phyloP scores from a whole-genome alignment of 805 yeast species.

The Lachancea cidri region DNA sequence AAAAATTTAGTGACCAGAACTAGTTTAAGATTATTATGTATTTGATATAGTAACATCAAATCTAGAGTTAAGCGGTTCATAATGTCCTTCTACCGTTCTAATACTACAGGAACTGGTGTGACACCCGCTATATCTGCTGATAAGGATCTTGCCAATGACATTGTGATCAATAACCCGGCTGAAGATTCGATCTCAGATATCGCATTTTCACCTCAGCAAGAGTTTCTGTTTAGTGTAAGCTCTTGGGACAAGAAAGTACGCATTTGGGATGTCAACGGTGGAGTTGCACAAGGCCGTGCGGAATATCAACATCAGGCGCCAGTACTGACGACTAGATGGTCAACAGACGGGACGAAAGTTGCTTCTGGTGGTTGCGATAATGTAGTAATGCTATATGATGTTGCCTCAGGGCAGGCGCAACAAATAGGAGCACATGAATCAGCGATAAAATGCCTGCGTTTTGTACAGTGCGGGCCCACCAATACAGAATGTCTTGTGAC shows the following conservation, averaged over 20 bases:
- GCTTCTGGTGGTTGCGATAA: slow-evolving; percentile 90
- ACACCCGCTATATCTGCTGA: slow-evolving; percentile 27
- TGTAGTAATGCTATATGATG: slow-evolving; percentile 76
- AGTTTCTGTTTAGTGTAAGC: slow-evolving; percentile 65
- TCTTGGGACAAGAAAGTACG: slow-evolving; percentile 96
- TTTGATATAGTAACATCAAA: too few relatives aligned
- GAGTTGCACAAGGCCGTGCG: slow-evolving; percentile 83
- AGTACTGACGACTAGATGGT: slow-evolving; percentile 77
- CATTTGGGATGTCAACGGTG: slow-evolving; percentile 79
- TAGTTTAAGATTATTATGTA: too few relatives aligned
- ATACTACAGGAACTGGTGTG: slow-evolving; percentile 5
- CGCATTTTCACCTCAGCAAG: slow-evolving; percentile 82
- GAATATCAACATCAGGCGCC: slow-evolving; percentile 87
- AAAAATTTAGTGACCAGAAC: too few relatives aligned
- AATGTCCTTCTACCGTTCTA: slow-evolving; percentile 12
- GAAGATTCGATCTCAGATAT: slow-evolving; percentile 85
- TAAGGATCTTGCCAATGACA: slow-evolving; percentile 54
- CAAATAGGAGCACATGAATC: slow-evolving; percentile 85
- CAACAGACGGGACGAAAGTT: slow-evolving; percentile 80
- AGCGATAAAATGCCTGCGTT: slow-evolving; percentile 67
- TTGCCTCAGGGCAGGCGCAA: slow-evolving; percentile 73
- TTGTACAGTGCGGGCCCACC: slow-evolving; percentile 79
- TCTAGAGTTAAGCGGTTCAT: too few relatives aligned
- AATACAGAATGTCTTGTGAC: slow-evolving; percentile 75
- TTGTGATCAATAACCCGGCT: slow-evolving; percentile 72